A percentile compares a stretch with the other conserved stretches of the same genome.
Conservation (phyloP, 2,329 filamentous ascomycete genomes). For the Alternaria brassicicola region DNA sequence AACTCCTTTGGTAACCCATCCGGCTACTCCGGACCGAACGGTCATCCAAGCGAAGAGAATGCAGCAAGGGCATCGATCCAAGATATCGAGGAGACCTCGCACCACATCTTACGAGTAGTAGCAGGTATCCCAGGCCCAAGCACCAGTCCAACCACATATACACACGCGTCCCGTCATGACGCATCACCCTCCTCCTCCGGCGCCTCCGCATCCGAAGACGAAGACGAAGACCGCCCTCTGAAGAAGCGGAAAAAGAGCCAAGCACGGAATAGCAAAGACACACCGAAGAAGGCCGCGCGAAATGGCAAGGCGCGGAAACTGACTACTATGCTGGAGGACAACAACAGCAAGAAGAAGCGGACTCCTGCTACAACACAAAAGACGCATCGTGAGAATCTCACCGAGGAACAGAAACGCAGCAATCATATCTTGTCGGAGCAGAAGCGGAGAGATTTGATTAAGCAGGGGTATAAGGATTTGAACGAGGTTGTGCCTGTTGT, state of each 20-base stretch:
- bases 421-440: constrained; percentile 90
- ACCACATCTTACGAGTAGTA: constrained; percentile 19
- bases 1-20: constrained; percentile 42
- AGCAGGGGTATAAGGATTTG: constrained; percentile 82
- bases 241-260: constrained; percentile 38
- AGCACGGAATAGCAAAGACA: constrained; percentile 15
- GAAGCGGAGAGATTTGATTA: constrained; percentile 81
- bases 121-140: constrained; percentile 12
- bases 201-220: constrained; percentile 29
- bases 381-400: constrained; percentile 62
- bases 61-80: constrained; percentile 34
- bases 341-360: constrained; percentile 41
- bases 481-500: constrained; percentile 76
- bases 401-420: constrained; percentile 79
- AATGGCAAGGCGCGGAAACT: constrained; percentile 32
- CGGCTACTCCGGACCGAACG: constrained; percentile 33
- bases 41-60: constrained; percentile 30
- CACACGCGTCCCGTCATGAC: constrained; percentile 21
- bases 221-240: constrained; percentile 25
- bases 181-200: constrained; percentile 35
- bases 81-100: constrained; percentile 27
- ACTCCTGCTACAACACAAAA: constrained; percentile 33
- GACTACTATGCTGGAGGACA: constrained; percentile 24
- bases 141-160: constrained; percentile 16
- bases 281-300: constrained; percentile 27